phyloP scores from a whole-genome alignment of 140 eudicot genomes.

The Ambrosia hybrid region DNA sequence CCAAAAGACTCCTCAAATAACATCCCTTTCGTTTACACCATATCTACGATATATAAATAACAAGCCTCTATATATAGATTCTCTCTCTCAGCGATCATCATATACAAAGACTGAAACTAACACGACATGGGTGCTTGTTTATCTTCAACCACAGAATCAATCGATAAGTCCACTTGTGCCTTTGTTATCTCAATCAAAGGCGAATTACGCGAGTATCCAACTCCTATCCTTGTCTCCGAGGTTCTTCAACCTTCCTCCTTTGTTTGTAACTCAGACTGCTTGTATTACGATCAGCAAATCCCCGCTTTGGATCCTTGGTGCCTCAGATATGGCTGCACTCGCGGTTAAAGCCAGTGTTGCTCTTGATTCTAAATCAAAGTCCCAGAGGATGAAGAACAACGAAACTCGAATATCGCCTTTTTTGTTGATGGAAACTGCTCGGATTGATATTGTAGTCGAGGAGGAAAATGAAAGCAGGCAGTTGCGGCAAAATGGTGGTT shows the following conservation, averaged over 20 bases:
- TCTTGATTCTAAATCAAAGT: constrained; percentile 22
- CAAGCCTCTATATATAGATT: too few relatives aligned
- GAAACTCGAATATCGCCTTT: too few relatives aligned
- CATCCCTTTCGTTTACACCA: too few relatives aligned
- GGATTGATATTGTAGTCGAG: too few relatives aligned
- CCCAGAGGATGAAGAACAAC: too few relatives aligned
- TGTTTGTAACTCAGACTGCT: constrained; percentile 58
- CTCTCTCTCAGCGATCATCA: too few relatives aligned
- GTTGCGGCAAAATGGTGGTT: too few relatives aligned
- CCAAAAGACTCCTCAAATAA: too few relatives aligned
- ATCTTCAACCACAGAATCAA: constrained; percentile 15
- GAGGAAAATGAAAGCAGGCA: too few relatives aligned
- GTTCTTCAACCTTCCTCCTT: constrained; percentile 39
- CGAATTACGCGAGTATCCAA: constrained; percentile 36
- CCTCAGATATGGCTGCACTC: constrained; percentile 68
- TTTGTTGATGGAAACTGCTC: too few relatives aligned
- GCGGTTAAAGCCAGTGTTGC: constrained; percentile 78
- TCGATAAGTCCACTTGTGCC: constrained; percentile 23
- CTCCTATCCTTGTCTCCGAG: constrained; percentile 46
- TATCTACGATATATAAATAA: too few relatives aligned
- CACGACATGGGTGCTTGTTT: constrained; percentile 35
- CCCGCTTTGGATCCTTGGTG: constrained; percentile 39
- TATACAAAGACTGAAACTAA: too few relatives aligned
- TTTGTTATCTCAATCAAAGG: constrained; percentile 43
- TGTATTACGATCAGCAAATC: constrained; percentile 49